Percentiles rank a stretch among this genome's conserved stretches.
Evolutionary conservation across 2,329 filamentous ascomycete genomes (phyloP).

Genomic region (Pseudogymnoascus sp.): DNA sequence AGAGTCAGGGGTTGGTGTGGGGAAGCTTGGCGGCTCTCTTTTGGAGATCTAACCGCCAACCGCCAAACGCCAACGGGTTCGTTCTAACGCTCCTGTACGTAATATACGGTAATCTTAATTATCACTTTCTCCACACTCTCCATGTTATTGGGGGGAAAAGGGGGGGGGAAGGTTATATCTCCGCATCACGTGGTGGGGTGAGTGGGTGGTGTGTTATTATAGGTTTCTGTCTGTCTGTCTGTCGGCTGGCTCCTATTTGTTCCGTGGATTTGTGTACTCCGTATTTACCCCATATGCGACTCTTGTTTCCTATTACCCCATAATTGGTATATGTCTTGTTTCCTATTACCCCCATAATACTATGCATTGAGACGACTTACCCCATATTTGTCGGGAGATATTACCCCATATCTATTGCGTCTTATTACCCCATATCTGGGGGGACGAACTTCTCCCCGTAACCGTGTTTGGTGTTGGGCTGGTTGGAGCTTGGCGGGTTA

Average conservation of each 20-base stretch:
- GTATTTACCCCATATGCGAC: no score
- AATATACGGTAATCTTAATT: background rate
- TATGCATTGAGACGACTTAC: background rate
- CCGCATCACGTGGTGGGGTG: background rate
- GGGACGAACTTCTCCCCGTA: background rate
- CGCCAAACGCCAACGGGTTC: background rate
- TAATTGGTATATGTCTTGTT: background rate
- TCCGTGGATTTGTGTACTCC: no score
- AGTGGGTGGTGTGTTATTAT: background rate
- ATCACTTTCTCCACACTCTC: background rate
- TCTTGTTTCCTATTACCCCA: background rate
- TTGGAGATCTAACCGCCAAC: background rate
- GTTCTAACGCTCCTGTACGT: background rate
- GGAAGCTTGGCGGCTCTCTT: background rate
- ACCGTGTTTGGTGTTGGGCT: background rate
- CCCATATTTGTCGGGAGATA: background rate
- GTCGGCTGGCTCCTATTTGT: no score
- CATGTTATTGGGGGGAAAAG: background rate
- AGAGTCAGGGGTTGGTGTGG: background rate
- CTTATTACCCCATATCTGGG: background rate
- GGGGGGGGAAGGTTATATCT: background rate
- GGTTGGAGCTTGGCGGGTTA: background rate
- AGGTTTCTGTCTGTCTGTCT: background rate
- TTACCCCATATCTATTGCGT: background rate
- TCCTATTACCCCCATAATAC: background rate